A percentile compares a stretch with the other conserved stretches of the same genome.
phyloP scores from a whole-genome alignment of 2,329 filamentous ascomycete species.

The Fusarium phyllophilum region DNA sequence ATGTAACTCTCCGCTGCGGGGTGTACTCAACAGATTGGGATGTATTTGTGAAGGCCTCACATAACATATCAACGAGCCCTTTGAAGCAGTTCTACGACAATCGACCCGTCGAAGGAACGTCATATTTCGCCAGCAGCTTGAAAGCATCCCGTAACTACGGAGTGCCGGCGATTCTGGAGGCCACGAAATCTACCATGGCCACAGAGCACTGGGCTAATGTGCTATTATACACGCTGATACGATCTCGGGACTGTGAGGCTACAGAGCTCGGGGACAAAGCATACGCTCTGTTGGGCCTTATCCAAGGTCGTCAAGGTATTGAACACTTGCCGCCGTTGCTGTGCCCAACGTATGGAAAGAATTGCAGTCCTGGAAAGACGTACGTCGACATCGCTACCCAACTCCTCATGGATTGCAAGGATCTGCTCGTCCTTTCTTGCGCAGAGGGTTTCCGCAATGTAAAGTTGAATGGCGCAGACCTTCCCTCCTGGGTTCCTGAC shows the following conservation, averaged over 20 bases:
- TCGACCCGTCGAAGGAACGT: fast-evolving
- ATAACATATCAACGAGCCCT: background rate
- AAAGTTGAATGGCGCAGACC: background rate
- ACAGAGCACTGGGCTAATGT: background rate
- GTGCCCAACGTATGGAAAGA: background rate
- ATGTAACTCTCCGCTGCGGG: background rate
- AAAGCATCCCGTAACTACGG: background rate
- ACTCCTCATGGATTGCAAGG: background rate
- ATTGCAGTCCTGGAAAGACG: background rate
- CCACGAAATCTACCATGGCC: background rate
- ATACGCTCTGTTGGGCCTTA: background rate
- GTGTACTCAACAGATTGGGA: background rate
- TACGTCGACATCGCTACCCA: background rate
- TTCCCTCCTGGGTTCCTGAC: background rate
- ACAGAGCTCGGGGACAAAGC: background rate
- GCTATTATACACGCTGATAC: background rate
- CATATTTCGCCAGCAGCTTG: background rate
- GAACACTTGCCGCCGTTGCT: background rate
- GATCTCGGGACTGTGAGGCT: background rate
- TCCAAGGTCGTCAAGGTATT: background rate
- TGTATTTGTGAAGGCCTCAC: background rate
- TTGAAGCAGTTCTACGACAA: background rate
- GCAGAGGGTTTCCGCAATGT: background rate
- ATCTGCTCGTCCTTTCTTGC: background rate
- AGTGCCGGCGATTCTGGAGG: background rate